Evolutionary conservation across 441 rosid species (phyloP).

Genomic region (Pelargonium australe): DNA sequence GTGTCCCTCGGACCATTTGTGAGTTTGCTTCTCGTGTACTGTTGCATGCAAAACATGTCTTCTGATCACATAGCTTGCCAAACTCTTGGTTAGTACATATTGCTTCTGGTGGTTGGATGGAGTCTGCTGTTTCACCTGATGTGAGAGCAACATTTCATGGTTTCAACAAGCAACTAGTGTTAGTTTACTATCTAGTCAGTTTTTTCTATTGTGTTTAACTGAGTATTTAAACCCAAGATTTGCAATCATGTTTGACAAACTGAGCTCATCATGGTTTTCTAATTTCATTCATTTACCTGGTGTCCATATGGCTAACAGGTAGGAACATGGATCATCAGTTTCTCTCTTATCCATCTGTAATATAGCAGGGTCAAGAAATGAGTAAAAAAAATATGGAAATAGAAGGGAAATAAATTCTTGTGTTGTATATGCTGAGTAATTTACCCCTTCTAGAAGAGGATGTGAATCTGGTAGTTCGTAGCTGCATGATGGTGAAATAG

Average conservation of each 20-base stretch:
- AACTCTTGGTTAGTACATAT: constrained; percentile 32
- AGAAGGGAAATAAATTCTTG: not conserved
- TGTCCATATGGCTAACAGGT: constrained; percentile 92
- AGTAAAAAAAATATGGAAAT: not conserved
- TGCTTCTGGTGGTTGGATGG: constrained; percentile 37
- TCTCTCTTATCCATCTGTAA: constrained; percentile 79
- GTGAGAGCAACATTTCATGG: not conserved
- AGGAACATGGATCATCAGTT: constrained; percentile 86
- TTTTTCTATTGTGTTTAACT: too few relatives aligned
- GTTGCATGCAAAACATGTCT: constrained; percentile 48
- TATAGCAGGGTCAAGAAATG: constrained; percentile 2
- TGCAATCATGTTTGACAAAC: not conserved
- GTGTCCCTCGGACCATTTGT: constrained; percentile 52
- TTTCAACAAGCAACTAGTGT: not conserved
- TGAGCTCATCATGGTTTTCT: constrained; percentile 3
- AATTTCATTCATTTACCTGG: constrained; percentile 54
- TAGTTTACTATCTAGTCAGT: too few relatives aligned
- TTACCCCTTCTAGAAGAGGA: constrained; percentile 71
- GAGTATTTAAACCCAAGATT: not conserved
- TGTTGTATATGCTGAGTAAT: constrained; percentile 20
- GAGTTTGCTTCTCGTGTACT: constrained; percentile 39
- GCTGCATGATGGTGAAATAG: constrained; percentile 42
- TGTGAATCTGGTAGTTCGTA: constrained; percentile 86
- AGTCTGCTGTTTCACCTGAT: constrained; percentile 51
- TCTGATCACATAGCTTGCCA: constrained; percentile 34